Conservation (phyloP, 352 stramenopile genomes). For the Phytopythium chamaehyphon region DNA sequence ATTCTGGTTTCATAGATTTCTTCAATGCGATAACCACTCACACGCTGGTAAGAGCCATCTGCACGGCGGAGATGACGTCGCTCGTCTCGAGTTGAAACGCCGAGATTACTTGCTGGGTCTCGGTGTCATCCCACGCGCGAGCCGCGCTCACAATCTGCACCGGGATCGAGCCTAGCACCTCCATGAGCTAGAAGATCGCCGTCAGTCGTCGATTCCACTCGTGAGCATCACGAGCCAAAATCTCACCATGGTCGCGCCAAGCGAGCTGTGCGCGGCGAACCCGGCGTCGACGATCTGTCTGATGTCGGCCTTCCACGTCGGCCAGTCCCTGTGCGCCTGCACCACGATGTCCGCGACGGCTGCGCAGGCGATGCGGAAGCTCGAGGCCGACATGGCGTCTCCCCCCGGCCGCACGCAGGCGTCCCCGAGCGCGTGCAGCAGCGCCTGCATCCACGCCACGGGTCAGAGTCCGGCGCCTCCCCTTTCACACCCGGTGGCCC, state of each 20-base stretch:
- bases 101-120: constrained; percentile 23
- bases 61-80: constrained; percentile 37
- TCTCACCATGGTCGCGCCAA: constrained; percentile 30
- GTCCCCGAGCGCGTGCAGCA: constrained; percentile 37
- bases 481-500: constrained; percentile 2
- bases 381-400: constrained; percentile 14
- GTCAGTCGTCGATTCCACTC: background rate
- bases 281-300: constrained; percentile 41
- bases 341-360: constrained; percentile 45
- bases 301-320: constrained; percentile 41
- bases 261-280: constrained; percentile 22
- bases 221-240: background rate
- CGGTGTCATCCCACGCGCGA: constrained; percentile 15
- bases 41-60: constrained; percentile 39
- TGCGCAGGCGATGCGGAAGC: constrained; percentile 45
- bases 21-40: constrained; percentile 10
- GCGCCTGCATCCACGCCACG: constrained; percentile 20
- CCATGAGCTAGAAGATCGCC: constrained; percentile 24
- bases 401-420: constrained; percentile 18
- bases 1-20: background rate
- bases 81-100: constrained; percentile 34
- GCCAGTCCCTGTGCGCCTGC: constrained; percentile 37
- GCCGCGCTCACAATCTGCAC: constrained; percentile 31
- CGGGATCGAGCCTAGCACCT: constrained; percentile 45
- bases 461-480: constrained; percentile 3